Evolutionary conservation across 2,329 filamentous ascomycete species (phyloP).

Genomic region (Fusarium sambucinum): DNA sequence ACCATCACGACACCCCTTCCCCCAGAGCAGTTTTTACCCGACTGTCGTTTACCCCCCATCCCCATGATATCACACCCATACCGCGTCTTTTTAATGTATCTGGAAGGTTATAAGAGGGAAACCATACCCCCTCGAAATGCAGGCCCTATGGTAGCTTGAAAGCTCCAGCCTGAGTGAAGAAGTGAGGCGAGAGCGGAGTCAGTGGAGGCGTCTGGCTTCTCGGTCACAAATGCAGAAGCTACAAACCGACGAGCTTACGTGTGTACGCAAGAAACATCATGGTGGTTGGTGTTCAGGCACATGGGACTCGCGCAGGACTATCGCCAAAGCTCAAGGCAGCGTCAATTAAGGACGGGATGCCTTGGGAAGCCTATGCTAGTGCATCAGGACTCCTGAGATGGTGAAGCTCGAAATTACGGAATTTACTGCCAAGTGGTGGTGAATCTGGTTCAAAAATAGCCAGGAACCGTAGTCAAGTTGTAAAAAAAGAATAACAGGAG

Average conservation of each 20-base stretch:
- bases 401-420: conserved; percentile 45
- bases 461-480: conserved; percentile 43
- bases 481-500: conserved; percentile 42
- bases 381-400: conserved; percentile 45
- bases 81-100: conserved; percentile 54
- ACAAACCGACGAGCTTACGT: conserved; percentile 39
- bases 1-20: conserved; percentile 43
- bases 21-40: conserved; percentile 43
- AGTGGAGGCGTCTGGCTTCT: conserved; percentile 40
- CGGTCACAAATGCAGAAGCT: conserved; percentile 36
- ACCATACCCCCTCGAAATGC: conserved; percentile 45
- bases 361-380: conserved; percentile 47
- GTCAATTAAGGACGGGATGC: conserved; percentile 36
- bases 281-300: conserved; percentile 44
- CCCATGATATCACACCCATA: conserved; percentile 51
- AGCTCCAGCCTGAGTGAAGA: conserved; percentile 68
- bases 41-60: conserved; percentile 44
- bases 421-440: conserved; percentile 48
- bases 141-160: conserved; percentile 74
- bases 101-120: conserved; percentile 54
- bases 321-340: conserved; percentile 39
- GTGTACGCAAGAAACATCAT: conserved; percentile 42
- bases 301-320: conserved; percentile 40
- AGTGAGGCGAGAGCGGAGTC: conserved; percentile 41
- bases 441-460: conserved; percentile 39